Conservation (phyloP, 192 early-diverging fungal genomes). For the Coemansia sp. region DNA sequence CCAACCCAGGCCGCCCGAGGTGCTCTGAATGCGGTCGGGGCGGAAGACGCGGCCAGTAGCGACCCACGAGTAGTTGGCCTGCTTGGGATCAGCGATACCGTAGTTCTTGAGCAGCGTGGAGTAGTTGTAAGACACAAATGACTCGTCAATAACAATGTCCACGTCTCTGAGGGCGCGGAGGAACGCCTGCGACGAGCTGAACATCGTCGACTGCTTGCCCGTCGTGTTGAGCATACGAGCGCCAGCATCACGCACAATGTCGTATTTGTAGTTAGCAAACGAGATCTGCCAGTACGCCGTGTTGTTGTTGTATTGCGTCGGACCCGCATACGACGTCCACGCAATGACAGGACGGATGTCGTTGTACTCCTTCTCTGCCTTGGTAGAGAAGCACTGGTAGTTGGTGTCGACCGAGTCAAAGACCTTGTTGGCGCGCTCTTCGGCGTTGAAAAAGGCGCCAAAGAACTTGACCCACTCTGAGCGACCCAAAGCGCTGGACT, state of each 20-base stretch:
- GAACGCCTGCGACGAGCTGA: constrained; percentile 52
- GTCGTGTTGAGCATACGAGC: constrained; percentile 60
- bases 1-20: constrained; percentile 68
- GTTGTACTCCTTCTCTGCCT: constrained; percentile 47
- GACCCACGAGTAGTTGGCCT: constrained; percentile 62
- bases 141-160: constrained; percentile 74
- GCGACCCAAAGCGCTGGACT: constrained; percentile 43
- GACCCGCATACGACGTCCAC: constrained; percentile 64
- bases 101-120: constrained; percentile 61
- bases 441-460: constrained; percentile 55
- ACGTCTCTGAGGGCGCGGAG: constrained; percentile 58
- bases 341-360: constrained; percentile 59
- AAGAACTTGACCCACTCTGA: constrained; percentile 61
- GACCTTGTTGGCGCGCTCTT: constrained; percentile 52
- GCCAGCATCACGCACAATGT: constrained; percentile 68
- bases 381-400: constrained; percentile 50
- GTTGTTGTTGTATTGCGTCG: constrained; percentile 67
- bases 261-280: constrained; percentile 60
- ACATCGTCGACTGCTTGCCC: constrained; percentile 39
- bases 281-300: constrained; percentile 65
- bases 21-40: constrained; percentile 67
- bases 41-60: constrained; percentile 65
- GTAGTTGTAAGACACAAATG: constrained; percentile 55
- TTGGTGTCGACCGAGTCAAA: constrained; percentile 48
- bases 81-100: constrained; percentile 43